Evolutionary conservation across 2,329 filamentous ascomycete genomes (phyloP).

Genomic region (Nemania sp.): DNA sequence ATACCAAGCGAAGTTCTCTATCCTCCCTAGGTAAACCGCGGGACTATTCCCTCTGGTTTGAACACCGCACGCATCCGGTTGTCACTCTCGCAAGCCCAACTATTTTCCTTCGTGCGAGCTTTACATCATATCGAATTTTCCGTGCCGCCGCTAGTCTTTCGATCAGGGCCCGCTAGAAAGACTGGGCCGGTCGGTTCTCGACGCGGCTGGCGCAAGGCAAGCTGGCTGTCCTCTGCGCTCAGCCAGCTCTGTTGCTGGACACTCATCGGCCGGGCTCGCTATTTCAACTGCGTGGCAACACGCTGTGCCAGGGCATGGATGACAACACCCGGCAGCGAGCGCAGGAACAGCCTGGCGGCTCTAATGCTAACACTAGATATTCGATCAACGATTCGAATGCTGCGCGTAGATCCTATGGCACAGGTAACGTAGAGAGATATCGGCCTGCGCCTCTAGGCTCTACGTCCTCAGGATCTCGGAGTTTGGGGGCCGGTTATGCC

Average conservation of each 20-base stretch:
- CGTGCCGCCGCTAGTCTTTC: slow-evolving; percentile 15
- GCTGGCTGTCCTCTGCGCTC: slow-evolving; percentile 65
- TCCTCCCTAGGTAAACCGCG: slow-evolving; percentile 15
- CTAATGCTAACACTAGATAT: slow-evolving; percentile 59
- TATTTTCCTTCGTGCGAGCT: slow-evolving; percentile 11
- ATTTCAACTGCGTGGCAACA: slow-evolving; percentile 56
- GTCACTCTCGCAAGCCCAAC: slow-evolving; percentile 24
- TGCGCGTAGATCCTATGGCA: slow-evolving; percentile 50
- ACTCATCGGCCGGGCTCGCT: slow-evolving; percentile 65
- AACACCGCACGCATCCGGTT: slow-evolving; percentile 27
- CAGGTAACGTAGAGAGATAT: slow-evolving; percentile 54
- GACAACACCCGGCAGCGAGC: slow-evolving; percentile 72
- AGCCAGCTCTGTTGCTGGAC: slow-evolving; percentile 66
- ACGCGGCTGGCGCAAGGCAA: slow-evolving; percentile 51
- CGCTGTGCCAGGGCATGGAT: slow-evolving; percentile 71
- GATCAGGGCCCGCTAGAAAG: slow-evolving; percentile 19
- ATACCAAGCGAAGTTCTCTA: slow-evolving; percentile 30
- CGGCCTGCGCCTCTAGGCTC: slow-evolving; percentile 54
- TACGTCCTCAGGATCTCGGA: slow-evolving; percentile 51
- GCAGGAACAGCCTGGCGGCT: slow-evolving; percentile 71
- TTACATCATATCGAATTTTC: slow-evolving; percentile 14
- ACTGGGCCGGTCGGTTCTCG: slow-evolving; percentile 35
- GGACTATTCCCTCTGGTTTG: slow-evolving; percentile 21
- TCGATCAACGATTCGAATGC: slow-evolving; percentile 54
- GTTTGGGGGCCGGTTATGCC: slow-evolving; percentile 60